Evolutionary conservation across 2,329 filamentous ascomycete genomes (phyloP), one percentile per base, ranked within the genome.

Genomic region (Eurotiales sp.): DNA sequence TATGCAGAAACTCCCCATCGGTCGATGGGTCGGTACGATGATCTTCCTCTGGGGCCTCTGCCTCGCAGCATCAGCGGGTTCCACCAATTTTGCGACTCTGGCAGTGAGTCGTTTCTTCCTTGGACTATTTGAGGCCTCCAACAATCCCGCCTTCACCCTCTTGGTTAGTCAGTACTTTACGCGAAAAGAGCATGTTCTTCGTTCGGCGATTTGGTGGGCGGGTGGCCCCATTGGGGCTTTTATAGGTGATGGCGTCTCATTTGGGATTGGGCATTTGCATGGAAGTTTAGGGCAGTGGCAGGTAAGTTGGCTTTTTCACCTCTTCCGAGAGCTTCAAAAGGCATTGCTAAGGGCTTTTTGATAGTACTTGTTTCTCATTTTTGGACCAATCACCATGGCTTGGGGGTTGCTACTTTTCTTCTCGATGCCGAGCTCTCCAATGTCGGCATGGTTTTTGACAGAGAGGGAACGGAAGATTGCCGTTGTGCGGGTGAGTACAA

Each of bases 41-140:
- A 30, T 47, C 8, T 47, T 47, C 15, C 34, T 30, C 22, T 50
- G 48, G 48, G 48, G 48, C 15, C 27, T 19, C 15, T 42, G 25
- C 21, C 30, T 50, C 19, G 40, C 37, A 10, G 39, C 27, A 8
- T 43, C 40, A 30, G 48, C 48, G 22, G 40, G 39, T 19, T 36
- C 27, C 15, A 37, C 40, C 19, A 50, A 50, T 22, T 50, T 50
- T 12, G 39, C 48, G 14, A 30, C 25, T 1, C 29, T 42, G 2
- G 40, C 22, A 8, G 48, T 23, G 8, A 41, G 32, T 10, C 29
- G 48, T 2, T 50, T 50, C 23, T 45, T 45, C 27, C 22, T 50
- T n/a, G 48, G 48, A n/a, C 17, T 50, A 21, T 50, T 50, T 29
- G 48, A 50, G 40, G 48, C 48, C 25, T 27, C 40, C 21, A 50